These are phyloP conservation scores for Agrostemma githago DNA, from an alignment of 148 eudicot genomes.

Conservation along the genomic window DNA sequence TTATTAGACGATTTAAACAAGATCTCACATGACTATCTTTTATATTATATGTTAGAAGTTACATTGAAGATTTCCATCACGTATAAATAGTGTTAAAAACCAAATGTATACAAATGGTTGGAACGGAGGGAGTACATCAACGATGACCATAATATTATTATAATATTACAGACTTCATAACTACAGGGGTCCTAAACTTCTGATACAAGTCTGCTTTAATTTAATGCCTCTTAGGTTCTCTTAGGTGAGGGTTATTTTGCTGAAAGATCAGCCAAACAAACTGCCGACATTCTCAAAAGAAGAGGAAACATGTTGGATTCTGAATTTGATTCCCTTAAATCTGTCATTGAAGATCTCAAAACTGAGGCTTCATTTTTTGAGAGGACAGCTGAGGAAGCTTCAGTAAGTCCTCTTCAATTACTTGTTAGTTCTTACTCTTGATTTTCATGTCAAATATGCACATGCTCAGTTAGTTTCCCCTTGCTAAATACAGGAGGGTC, in stretches of 20 bases:
- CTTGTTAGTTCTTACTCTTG: neutral
- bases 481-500: constrained; percentile 60
- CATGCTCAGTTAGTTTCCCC: constrained; percentile 16
- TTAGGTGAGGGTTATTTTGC: constrained; percentile 86
- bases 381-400: constrained; percentile 68
- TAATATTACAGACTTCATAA: constrained; percentile 4
- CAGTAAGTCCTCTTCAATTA: constrained; percentile 36
- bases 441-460: neutral
- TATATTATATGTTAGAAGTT: no score
- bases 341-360: constrained; percentile 64
- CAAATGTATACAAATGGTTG: no score
- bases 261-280: constrained; percentile 86
- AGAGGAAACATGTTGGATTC: constrained; percentile 65
- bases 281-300: constrained; percentile 76
- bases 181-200: neutral
- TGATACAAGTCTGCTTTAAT: constrained; percentile 11
- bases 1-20: no score
- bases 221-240: constrained; percentile 51
- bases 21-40: no score
- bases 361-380: constrained; percentile 79
- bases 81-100: no score
- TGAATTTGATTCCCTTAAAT: constrained; percentile 67
- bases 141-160: neutral
- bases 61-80: no score
- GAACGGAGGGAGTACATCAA: no score